These are phyloP conservation scores for Trypanosoma brucei DNA, from an alignment of 208 protist species.

Conservation along the genomic window DNA sequence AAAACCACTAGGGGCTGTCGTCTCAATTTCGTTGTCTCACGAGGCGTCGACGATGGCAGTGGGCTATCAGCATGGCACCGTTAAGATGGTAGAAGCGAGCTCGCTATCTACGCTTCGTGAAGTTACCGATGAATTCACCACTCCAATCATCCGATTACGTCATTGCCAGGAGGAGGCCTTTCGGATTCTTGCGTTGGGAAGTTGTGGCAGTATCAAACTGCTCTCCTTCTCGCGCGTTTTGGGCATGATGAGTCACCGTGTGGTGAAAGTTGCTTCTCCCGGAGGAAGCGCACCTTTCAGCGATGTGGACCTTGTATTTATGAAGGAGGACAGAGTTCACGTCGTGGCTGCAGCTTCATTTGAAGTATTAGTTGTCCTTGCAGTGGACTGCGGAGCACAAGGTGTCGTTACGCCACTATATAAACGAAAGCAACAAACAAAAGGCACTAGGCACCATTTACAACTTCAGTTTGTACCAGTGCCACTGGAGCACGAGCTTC, in stretches of 20 bases:
- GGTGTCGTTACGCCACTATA: conserved; percentile 18
- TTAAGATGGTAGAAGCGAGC: conserved; percentile 46
- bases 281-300: conserved; percentile 26
- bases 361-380: conserved; percentile 40
- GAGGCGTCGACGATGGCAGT: conserved; percentile 30
- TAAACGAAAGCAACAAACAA: conserved; percentile 29
- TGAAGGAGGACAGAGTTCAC: conserved; percentile 24
- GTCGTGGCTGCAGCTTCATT: conserved; percentile 42
- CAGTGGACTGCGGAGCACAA: conserved; percentile 34
- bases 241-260: conserved; percentile 36
- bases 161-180: conserved; percentile 37
- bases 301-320: conserved; percentile 32
- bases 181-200: conserved; percentile 36
- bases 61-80: conserved; percentile 39
- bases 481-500: conserved; percentile 19
- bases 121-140: conserved; percentile 43
- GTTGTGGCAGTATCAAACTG: conserved; percentile 33
- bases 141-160: conserved; percentile 27
- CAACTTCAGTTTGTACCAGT: conserved; percentile 46
- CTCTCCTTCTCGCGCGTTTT: conserved; percentile 53
- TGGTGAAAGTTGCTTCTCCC: conserved; percentile 24
- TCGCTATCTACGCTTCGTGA: conserved; percentile 38
- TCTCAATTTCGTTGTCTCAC: conserved; percentile 38
- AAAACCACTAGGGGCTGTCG: conserved; percentile 26
- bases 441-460: conserved; percentile 26